Percentiles rank a stretch among this genome's conserved stretches.
Conservation (phyloP, 306 rosid genomes). For the Lotus japonicus region DNA sequence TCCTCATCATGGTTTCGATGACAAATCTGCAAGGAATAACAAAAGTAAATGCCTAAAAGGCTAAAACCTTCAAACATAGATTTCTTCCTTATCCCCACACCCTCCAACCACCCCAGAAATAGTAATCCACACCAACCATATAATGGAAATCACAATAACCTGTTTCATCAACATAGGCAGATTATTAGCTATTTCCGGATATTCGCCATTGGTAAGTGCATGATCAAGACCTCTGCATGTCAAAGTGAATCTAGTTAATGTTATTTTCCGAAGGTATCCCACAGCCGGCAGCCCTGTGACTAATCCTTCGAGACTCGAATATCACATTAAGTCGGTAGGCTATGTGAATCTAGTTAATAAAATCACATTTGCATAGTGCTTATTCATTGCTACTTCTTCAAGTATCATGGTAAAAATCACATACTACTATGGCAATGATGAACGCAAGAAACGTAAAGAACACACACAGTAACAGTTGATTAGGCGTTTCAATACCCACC, state of each 20-base stretch:
- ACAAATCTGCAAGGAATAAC: slow-evolving; percentile 42
- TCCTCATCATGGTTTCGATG: slow-evolving; percentile 24
- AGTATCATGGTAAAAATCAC: neutral
- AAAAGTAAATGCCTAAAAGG: neutral
- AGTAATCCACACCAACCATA: neutral
- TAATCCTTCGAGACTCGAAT: no score
- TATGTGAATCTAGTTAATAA: slow-evolving; percentile 22
- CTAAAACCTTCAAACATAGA: neutral
- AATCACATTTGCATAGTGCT: neutral
- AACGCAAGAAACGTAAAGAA: neutral
- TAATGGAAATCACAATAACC: slow-evolving; percentile 37
- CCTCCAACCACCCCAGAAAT: neutral
- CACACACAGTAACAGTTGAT: no score
- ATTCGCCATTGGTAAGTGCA: slow-evolving; percentile 56
- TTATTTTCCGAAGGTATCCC: no score
- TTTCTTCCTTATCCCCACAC: neutral
- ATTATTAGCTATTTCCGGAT: slow-evolving; percentile 30
- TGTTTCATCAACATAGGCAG: slow-evolving; percentile 53
- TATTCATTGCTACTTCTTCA: no score
- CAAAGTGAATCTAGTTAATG: slow-evolving; percentile 30
- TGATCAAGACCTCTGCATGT: slow-evolving; percentile 67
- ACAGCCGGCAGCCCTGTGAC: no score
- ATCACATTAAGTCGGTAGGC: no score
- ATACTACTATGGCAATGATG: neutral
- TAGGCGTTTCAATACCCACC: neutral